Evolutionary conservation across 1,284 basidiomycete genomes (phyloP), one percentile per base, ranked within the genome.

Genomic region (Marasmius sp.): DNA sequence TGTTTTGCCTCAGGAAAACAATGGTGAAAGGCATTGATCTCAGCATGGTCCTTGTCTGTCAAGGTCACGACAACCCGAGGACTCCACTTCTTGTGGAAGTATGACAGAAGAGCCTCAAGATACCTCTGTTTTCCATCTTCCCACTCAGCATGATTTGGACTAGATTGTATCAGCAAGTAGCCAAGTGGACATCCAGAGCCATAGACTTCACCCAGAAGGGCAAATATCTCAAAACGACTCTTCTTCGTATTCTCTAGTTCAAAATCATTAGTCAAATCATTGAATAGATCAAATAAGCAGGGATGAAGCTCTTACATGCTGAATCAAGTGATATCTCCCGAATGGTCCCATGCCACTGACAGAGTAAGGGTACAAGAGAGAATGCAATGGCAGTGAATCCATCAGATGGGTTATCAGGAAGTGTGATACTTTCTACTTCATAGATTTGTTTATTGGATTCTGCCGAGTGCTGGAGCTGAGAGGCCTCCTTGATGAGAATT

Each of bases 1-100:
- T 74, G 71, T 59, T 74, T 74, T 37, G 68, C 69, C 10, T 68
- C 58, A 12, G 69, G 71, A n/a, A 36, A 66, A 69, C 12, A 60
- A 52, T 0, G 39, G 39, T 9, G 9, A 16, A 41, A 41, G 39
- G 39, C 39, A 41, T 41, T 41, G 9, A 41, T 60, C 61, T 72
- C 69, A 0, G 66, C 67, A 41, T 63, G 50, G 45, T 73, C 68
- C 47, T 73, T 72, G 61, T 72, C 69, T 0, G 68, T 66, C 1
- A 73, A 63, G 10, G 66, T 68, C 27, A 8, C 68, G 62, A 8
- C 61, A 57, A n/a, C 43, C 9, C 7, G 69, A 12, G 8, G 61
- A 57, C 69, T 68, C 39, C 39, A 72, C 7, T 41, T 52, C 3
- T 50, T 54, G 3, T 64, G 51, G 52, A 72, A 65, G 51, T 69